phyloP scores from a whole-genome alignment of 495 filamentous ascomycete genomes.

The Penicillium malachiteum region DNA sequence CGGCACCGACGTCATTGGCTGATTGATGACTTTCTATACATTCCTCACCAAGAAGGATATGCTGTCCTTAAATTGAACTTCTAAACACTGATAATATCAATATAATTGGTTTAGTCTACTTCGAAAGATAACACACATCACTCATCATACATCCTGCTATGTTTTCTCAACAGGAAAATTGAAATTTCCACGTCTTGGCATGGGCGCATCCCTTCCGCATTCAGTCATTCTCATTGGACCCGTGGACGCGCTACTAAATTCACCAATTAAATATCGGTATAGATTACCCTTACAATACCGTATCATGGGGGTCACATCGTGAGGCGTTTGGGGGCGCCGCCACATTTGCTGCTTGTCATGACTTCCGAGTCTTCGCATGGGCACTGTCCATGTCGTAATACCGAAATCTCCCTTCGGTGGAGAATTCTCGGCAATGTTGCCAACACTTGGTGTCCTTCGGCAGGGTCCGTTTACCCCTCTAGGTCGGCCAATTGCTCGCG shows the following conservation, averaged over 20 bases:
- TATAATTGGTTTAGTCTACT: too few species aligned
- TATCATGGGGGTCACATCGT: neutral
- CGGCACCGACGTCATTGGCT: slow-evolving; percentile 12
- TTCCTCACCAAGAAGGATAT: too few species aligned
- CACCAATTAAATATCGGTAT: neutral
- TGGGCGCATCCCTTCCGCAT: slow-evolving; percentile 4
- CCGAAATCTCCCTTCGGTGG: neutral
- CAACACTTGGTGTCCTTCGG: neutral
- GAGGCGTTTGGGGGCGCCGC: slow-evolving; percentile 3
- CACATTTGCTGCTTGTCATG: neutral
- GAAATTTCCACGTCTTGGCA: slow-evolving; percentile 4
- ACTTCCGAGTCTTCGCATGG: neutral
- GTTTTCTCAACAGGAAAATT: neutral
- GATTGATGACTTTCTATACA: neutral
- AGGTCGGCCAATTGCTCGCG: neutral
- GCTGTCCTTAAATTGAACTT: neutral
- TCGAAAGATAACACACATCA: neutral
- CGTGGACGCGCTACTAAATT: slow-evolving; percentile 1
- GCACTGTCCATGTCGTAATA: neutral
- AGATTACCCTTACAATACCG: neutral
- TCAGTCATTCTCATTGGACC: neutral
- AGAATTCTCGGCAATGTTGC: neutral
- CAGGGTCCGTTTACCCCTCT: neutral
- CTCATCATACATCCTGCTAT: neutral
- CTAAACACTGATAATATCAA: neutral